Base-by-base conservation (phyloP, 371 early-diverging fungal species). In the Mucor ambiguus region DNA sequence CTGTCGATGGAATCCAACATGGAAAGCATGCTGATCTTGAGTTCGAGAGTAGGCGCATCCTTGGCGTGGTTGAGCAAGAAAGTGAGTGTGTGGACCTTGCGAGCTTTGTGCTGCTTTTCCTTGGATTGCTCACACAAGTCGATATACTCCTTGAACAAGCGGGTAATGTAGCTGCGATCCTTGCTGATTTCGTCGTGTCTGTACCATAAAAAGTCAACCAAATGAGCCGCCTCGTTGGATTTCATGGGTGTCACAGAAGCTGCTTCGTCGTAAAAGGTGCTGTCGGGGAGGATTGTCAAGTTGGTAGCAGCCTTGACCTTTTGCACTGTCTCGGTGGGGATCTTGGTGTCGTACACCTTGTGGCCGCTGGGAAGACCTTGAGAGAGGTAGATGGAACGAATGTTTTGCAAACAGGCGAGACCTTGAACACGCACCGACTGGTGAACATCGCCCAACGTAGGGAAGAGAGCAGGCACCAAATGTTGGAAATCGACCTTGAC, bases 401-500 rank as follows among this genome's bases (percentile, higher is more conserved):
- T 75, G 29, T 79, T 70, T 37, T 82, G 66, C 37, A 92, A 63
- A 65, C 90, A 90, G 3, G 60, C 63, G 4, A 88, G 69, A 2
- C 88, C 90, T 11, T 85, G 80, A 9, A 76, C 70, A 30, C 94
- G 91, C 37, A 93, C 82, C 29, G 72, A 74, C 38, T 67, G 69
- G 38, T 86, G 65, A 2, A 63, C 61, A 67, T 89, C 85, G 6
- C 77, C 75, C 48, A 95, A 78, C 5, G 87, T 80, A 33, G 90
- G 79, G 38, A 96, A 68, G n/a, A 95, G 68, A 1, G 83, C 75
- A 10, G 96, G 96, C 1, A 95, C 69, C 30, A 92, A 59, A n/a
- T 93, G 80, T 78, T 96, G 96, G 78, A 87, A 93, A 70, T 95
- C 97, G 26, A 71, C 46, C 6, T 71, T 70, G 35, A 74, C 61